Evolutionary conservation across 2,329 filamentous ascomycete genomes (phyloP), one percentile per base, ranked within the genome.

Genomic region (Neurospora sp.): DNA sequence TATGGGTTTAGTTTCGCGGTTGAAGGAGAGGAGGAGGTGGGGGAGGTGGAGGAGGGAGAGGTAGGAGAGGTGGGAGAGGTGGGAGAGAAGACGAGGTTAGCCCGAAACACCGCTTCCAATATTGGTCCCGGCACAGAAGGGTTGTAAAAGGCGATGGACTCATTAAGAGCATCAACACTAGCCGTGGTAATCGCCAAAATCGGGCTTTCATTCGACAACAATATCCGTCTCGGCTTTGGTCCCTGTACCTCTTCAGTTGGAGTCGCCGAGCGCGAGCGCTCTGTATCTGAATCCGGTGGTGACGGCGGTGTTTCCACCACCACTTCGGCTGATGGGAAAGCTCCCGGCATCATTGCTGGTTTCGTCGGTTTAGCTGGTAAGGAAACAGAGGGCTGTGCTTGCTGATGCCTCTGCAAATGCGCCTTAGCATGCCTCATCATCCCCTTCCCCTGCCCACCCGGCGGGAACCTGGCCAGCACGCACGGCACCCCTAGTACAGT

Each of bases 181-280:
- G 91, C 89, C 69, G 88, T 86, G 23, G 92, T 93, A 70, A 98
- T 90, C 66, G 93, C 87, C 0, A 99, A 85, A 66, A 99, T 96
- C 0, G 96, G 95, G 68, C 93, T 97, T 79, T 98, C 96, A 78
- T 99, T 99, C 33, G 94, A 92, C 3, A 99, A 83, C 0, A 96
- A 82, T 40, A 98, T 93, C 3, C 89, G 86, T 11, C 76, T 78
- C 3, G 52, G 52, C 1, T 62, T 62, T 2, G 52, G 52, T 2
- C 52, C 52, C 2, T 58, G 46, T 0, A 0, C 39, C 5, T 58
- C 28, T 68, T 85, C 78, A 69, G 79, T 70, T 8, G 19, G 46
- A 38, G 77, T 66, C 74, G 76, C 17, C 71, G 67, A 52, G 10
- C 40, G 75, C 75, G 28, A 28, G 28, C 5, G 28, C 28, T 89